Base-by-base conservation (phyloP, 2,329 filamentous ascomycete genomes). In the Sporothrix pseudoabietina region DNA sequence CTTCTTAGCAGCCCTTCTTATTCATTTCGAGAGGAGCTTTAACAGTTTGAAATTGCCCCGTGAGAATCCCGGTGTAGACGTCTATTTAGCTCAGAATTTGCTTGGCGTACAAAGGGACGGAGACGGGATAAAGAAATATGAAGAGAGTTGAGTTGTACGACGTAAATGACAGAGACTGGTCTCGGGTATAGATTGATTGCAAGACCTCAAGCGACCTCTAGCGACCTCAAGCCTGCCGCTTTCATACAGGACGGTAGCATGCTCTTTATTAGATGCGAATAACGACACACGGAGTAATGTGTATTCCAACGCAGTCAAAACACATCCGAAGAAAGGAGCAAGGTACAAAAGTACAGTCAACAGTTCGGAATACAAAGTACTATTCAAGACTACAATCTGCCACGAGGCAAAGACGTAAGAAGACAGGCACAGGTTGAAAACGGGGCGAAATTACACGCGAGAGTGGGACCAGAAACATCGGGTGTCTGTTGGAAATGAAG, bases 51-150 rank as follows among this genome's bases (percentile, higher is more conserved):
- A 26, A 61, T 32, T 63, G 39, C 16, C 55, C 32, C 30, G 69
- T 59, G 69, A 63, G 69, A 69, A 54, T 69, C 19, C 26, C 66
- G 66, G 47, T 35, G 65, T 26, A 10, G 10, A 47, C 41, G 41
- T 47, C 41, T 47, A 41, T 10, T 7, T 10, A 41, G 6, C 7
- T 10, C 6, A 7, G 10, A 3, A 12, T 47, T 47, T 47, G 41
- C 12, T 47, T 47, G 41, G 52, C 19, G 22, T 44, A 35, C 44
- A 54, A 4, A 54, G 65, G 16, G 65, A 44, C n/a, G 44, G 14
- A 16, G 44, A 19, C 41, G 41, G 44, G 63, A 66, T 19, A 49
- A 49, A 59, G 26, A 59, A 7, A 55, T 3, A n/a, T 30, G 6
- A 26, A 3, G n/a, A 22, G 19, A 54, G 10, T 55, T 55, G 14